phyloP scores from a whole-genome alignment of 2,329 filamentous ascomycete species.

The Dactylellina parvicollis region DNA sequence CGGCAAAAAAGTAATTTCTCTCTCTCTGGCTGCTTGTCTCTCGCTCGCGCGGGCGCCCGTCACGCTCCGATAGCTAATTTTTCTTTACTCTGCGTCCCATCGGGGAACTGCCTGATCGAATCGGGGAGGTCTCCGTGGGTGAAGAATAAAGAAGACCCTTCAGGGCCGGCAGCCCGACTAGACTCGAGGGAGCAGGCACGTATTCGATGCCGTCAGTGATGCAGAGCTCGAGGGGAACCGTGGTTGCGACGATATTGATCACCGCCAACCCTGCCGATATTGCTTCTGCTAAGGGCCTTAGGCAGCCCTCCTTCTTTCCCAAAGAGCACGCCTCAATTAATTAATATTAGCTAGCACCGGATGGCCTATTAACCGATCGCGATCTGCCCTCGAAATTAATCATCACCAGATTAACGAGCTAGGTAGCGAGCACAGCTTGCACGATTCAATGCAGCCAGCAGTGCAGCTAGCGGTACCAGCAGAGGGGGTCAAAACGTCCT shows the following conservation, averaged over 20 bases:
- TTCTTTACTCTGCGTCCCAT: slow-evolving; percentile 1
- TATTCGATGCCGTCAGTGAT: neutral
- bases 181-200: too few relatives aligned
- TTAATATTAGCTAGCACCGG: neutral
- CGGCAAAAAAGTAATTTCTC: slow-evolving; percentile 10
- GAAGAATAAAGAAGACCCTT: neutral
- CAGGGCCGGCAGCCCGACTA: too few relatives aligned
- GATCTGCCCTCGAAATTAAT: slow-evolving; percentile 36
- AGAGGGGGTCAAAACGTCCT: slow-evolving; percentile 25
- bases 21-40: neutral
- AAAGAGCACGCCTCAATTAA: slow-evolving; percentile 11
- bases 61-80: neutral
- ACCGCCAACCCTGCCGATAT: slow-evolving; percentile 25
- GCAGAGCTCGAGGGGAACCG: neutral
- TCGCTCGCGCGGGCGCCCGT: neutral
- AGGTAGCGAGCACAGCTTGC: slow-evolving; percentile 8
- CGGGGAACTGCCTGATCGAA: slow-evolving; percentile 9
- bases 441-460: neutral
- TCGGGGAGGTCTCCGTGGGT: slow-evolving; percentile 19
- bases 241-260: slow-evolving; percentile 35
- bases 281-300: slow-evolving; percentile 21
- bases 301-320: slow-evolving; percentile 33
- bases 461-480: neutral
- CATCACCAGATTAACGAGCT: slow-evolving; percentile 46
- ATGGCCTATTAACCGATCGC: slow-evolving; percentile 32